Evolutionary conservation across 1,284 basidiomycete species (phyloP).

Genomic region (Ganoderma boninense): DNA sequence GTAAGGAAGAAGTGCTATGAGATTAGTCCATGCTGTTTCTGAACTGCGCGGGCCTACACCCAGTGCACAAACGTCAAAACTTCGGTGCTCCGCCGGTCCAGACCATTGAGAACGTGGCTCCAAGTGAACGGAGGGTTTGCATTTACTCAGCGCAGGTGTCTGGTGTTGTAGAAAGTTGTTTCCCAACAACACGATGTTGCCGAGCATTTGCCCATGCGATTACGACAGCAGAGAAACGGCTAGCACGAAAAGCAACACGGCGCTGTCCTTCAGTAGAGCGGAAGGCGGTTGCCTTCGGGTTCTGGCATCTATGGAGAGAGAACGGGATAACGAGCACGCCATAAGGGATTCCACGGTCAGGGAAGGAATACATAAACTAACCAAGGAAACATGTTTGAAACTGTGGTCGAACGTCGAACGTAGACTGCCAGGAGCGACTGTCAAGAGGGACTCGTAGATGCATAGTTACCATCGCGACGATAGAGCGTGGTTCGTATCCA

Average conservation of each 20-base stretch:
- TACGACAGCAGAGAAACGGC: not conserved
- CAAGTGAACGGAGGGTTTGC: not conserved
- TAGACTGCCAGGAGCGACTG: not conserved
- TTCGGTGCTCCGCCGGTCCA: not conserved
- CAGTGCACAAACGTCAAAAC: not conserved
- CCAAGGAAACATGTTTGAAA: not conserved
- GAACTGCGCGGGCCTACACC: not conserved
- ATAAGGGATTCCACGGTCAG: not conserved
- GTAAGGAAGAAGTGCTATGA: constrained; percentile 3
- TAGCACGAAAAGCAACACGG: not conserved
- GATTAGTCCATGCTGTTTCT: not conserved
- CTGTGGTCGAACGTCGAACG: not conserved
- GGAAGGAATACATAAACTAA: not conserved
- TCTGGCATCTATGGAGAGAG: not conserved
- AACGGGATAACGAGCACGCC: not conserved
- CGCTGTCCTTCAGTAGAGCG: not conserved
- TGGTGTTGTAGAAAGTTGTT: not conserved
- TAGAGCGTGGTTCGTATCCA: not conserved
- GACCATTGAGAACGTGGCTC: not conserved
- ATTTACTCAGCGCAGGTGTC: not conserved
- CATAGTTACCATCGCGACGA: not conserved
- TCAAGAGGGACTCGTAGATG: not conserved
- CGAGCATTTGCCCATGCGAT: not conserved
- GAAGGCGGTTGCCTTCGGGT: not conserved
- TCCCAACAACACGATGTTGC: not conserved